These are phyloP conservation scores for Fonsecaea pugnacius DNA, from an alignment of 2,329 filamentous ascomycete species.

Conservation along the genomic window DNA sequence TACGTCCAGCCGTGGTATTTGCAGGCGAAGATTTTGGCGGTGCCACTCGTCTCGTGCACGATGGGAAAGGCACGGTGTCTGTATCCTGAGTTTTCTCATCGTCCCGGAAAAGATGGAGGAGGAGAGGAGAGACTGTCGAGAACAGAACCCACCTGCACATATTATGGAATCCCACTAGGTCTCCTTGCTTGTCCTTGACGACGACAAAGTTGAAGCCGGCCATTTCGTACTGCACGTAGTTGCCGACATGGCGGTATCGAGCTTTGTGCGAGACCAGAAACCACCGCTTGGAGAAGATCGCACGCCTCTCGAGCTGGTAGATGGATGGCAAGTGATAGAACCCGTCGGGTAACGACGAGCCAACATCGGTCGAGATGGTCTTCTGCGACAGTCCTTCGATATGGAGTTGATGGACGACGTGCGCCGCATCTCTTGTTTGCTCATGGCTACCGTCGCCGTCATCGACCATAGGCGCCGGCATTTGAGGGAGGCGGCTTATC, in stretches of 20 bases:
- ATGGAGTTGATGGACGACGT: conserved; percentile 23
- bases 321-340: conserved; percentile 56
- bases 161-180: conserved; percentile 66
- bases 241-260: conserved; percentile 57
- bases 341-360: conserved; percentile 50
- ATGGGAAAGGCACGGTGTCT: conserved; percentile 61
- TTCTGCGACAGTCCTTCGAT: conserved; percentile 23
- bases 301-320: conserved; percentile 56
- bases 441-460: background rate
- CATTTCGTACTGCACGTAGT: conserved; percentile 31
- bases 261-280: conserved; percentile 46
- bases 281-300: conserved; percentile 58
- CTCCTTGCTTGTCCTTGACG: conserved; percentile 53
- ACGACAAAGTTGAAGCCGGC: conserved; percentile 62
- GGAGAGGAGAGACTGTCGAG: too few relatives aligned
- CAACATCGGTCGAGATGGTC: conserved; percentile 24
- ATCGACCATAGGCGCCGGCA: conserved; percentile 13
- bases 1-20: conserved; percentile 69
- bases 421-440: background rate
- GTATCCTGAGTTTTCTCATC: background rate
- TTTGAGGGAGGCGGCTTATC: conserved; percentile 4
- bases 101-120: background rate
- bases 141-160: conserved; percentile 52
- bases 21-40: conserved; percentile 53
- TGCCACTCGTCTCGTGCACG: conserved; percentile 43